Percentiles rank a stretch among this genome's conserved stretches.
Conservation (phyloP, 768 basidiomycete species). For the Lactarius hatsudake region DNA sequence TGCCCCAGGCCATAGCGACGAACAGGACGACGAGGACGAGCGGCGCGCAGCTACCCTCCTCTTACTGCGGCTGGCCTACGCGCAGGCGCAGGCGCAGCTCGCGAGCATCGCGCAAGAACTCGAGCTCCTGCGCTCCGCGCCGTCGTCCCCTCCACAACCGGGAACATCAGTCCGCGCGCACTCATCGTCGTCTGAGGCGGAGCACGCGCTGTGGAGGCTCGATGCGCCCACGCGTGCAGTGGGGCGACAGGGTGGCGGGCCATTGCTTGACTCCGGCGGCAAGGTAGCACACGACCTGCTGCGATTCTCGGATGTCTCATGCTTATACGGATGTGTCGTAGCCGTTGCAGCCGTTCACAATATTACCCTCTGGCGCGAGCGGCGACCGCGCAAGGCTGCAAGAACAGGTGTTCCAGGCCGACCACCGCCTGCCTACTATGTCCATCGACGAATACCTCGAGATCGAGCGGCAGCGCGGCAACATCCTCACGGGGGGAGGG, state of each 20-base stretch:
- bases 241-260: slow-evolving; percentile 39
- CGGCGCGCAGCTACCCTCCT: slow-evolving; percentile 66
- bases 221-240: slow-evolving; percentile 45
- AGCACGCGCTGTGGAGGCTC: slow-evolving; percentile 68
- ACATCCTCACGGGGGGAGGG: slow-evolving; percentile 87
- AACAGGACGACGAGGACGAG: slow-evolving; percentile 60
- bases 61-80: slow-evolving; percentile 71
- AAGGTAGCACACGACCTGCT: slow-evolving; percentile 49
- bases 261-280: slow-evolving; percentile 71
- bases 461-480: slow-evolving; percentile 79
- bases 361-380: slow-evolving; percentile 65
- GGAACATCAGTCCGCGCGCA: slow-evolving; percentile 35
- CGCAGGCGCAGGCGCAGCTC: slow-evolving; percentile 64
- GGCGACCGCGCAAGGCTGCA: slow-evolving; percentile 70
- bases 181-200: slow-evolving; percentile 35
- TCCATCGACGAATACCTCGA: slow-evolving; percentile 91
- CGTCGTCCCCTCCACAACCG: slow-evolving; percentile 35
- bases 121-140: slow-evolving; percentile 59
- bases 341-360: slow-evolving; percentile 91
- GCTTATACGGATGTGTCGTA: slow-evolving; percentile 33
- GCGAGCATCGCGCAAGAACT: slow-evolving; percentile 70
- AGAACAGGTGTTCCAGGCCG: slow-evolving; percentile 79
- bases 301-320: slow-evolving; percentile 14
- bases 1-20: slow-evolving; percentile 46
- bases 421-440: slow-evolving; percentile 90